Conservation (phyloP, 345 rosid genomes). For the Eucalyptus dawsonii region DNA sequence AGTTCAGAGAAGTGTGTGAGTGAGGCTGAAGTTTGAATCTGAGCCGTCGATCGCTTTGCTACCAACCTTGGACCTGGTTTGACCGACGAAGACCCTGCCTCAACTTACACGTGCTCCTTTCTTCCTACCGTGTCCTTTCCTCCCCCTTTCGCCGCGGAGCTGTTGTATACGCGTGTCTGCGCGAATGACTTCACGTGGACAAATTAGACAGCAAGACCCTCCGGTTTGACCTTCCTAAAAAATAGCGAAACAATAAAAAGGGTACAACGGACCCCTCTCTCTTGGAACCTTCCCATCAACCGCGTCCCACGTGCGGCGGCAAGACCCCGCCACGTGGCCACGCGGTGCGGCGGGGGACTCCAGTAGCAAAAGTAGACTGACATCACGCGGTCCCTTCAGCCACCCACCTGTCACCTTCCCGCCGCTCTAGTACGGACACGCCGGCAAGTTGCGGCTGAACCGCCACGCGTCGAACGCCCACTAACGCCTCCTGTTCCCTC, state of each 20-base stretch:
- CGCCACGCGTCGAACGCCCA: neutral
- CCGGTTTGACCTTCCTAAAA: neutral
- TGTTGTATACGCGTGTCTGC: neutral
- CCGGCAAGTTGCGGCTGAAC: neutral
- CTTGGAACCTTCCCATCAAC: neutral
- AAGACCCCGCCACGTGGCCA: neutral
- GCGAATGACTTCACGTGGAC: neutral
- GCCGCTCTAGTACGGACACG: neutral
- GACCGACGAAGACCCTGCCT: neutral
- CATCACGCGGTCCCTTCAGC: neutral
- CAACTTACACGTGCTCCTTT: neutral
- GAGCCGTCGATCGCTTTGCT: neutral
- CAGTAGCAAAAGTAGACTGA: too few species aligned
- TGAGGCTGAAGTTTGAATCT: neutral
- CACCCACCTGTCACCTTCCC: neutral
- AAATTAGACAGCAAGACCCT: neutral
- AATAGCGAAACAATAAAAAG: neutral
- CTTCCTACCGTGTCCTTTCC: neutral
- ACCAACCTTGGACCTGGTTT: neutral
- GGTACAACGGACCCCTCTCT: neutral
- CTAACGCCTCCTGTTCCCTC: neutral
- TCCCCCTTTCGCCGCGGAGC: neutral
- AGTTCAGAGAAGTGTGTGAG: neutral
- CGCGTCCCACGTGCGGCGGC: neutral
- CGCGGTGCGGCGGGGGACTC: neutral